Percentiles rank a stretch among this genome's conserved stretches.
phyloP scores from a whole-genome alignment of 2,329 filamentous ascomycete genomes.

The Plectosphaerella sp. region DNA sequence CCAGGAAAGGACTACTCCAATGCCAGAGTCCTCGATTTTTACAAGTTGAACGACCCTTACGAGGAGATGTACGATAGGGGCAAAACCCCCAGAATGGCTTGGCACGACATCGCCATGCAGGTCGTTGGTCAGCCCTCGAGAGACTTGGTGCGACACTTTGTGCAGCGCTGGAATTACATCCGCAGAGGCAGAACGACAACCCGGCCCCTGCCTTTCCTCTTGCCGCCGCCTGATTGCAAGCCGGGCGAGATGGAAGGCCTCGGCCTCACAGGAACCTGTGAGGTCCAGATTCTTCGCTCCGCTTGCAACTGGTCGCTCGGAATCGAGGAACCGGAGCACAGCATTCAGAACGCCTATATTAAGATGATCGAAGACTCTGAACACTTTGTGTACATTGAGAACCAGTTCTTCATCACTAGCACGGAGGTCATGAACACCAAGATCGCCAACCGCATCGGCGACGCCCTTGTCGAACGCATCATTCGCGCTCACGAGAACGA shows the following conservation, averaged over 20 bases:
- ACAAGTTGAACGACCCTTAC: slow-evolving; percentile 86
- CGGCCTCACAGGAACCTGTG: slow-evolving; percentile 88
- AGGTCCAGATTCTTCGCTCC: slow-evolving; percentile 92
- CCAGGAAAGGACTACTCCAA: slow-evolving; percentile 99
- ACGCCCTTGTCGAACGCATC: slow-evolving; percentile 89
- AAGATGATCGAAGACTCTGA: slow-evolving; percentile 94
- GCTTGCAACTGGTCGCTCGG: slow-evolving; percentile 90
- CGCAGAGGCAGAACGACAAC: slow-evolving; percentile 89
- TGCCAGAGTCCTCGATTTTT: slow-evolving; percentile 92
- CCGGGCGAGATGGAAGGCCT: slow-evolving; percentile 80
- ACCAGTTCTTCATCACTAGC: slow-evolving; percentile 96
- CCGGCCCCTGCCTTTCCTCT: slow-evolving; percentile 84
- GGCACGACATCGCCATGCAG: slow-evolving; percentile 98
- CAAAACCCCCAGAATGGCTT: slow-evolving; percentile 89
- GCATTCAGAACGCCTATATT: slow-evolving; percentile 92
- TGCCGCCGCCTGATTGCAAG: slow-evolving; percentile 90
- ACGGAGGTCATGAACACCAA: slow-evolving; percentile 82
- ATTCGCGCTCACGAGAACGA: slow-evolving; percentile 77
- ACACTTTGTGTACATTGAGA: slow-evolving; percentile 98
- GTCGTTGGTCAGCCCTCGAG: slow-evolving; percentile 92
- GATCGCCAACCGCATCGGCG: slow-evolving; percentile 90
- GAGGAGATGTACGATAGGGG: slow-evolving; percentile 98
- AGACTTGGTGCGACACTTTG: slow-evolving; percentile 91
- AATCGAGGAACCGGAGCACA: slow-evolving; percentile 82
- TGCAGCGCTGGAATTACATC: slow-evolving; percentile 97